Conservation (phyloP, 306 rosid genomes). For the Pyrus betulifolia region DNA sequence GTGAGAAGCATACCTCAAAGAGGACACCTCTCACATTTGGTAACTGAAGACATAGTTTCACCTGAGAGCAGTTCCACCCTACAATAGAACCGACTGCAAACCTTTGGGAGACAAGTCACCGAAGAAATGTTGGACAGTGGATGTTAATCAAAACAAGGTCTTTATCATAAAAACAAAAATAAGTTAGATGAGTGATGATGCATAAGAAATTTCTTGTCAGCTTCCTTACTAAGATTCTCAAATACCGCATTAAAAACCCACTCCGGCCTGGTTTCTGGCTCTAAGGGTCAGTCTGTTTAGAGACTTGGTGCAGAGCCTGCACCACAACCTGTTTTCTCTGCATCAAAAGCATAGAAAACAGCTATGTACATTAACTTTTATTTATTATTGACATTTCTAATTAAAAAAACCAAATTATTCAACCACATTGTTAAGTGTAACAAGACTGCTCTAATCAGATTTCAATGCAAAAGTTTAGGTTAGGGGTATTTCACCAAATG, state of each 20-base stretch:
- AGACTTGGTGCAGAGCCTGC: conserved; percentile 84
- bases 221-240: conserved; percentile 65
- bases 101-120: conserved; percentile 60
- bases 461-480: conserved; percentile 13
- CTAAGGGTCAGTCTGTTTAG: conserved; percentile 88
- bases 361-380: conserved; percentile 50
- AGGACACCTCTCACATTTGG: conserved; percentile 82
- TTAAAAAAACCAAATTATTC: conserved; percentile 28
- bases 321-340: conserved; percentile 83
- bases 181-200: conserved; percentile 31
- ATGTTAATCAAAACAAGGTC: conserved; percentile 33
- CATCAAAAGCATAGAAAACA: conserved; percentile 88
- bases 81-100: conserved; percentile 51
- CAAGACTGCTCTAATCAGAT: conserved; percentile 21
- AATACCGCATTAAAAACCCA: conserved; percentile 60
- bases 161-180: conserved; percentile 22
- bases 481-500: conserved; percentile 12
- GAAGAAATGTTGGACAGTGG: conserved; percentile 42
- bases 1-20: conserved; percentile 93
- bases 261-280: conserved; percentile 77
- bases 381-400: conserved; percentile 21
- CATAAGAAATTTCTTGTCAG: conserved; percentile 33
- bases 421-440: conserved; percentile 29
- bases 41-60: conserved; percentile 50
- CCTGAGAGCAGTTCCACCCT: conserved; percentile 60